Evolutionary conservation across 2,329 filamentous ascomycete genomes (phyloP), one percentile per base, ranked within the genome.

Genomic region (Pseudogymnoascus sp.): DNA sequence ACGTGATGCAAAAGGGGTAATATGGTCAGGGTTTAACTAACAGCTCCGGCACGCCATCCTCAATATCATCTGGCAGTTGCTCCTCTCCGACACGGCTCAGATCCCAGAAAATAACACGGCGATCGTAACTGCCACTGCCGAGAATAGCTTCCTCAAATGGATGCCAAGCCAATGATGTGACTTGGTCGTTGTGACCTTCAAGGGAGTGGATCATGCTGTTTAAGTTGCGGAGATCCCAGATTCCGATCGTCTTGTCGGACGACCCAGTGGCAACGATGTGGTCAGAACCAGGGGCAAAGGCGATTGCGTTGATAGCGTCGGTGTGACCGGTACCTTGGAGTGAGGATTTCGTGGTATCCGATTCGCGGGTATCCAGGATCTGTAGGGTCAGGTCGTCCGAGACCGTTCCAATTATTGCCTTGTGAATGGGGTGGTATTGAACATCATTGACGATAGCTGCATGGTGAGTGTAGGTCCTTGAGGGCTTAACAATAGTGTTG

Each of bases 101-200:
- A 71, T 99, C 94, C 94, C 94, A 99, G 76, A 97, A 94, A 71
- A 95, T 88, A 64, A 99, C 88, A 66, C 95, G 84, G 52, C 94
- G 84, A 71, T 99, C 94, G 70, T 96, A 95, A 71, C 90, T 92
- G 57, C 88, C 90, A 69, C 91, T 96, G 60, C 90, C 94, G 23
- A 99, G 79, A 62, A 99, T 89, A 33, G 89, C 84, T 61, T 89
- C 84, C 71, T 99, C 92, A 41, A 87, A 86, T 0, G 95, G 95
- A 74, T 99, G 92, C 94, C 94, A 99, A 34, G 91, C 84, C 48
- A 99, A 79, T 7, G 91, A 95, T 4, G 92, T 96, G 60, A 99
- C 92, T 19, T 89, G 86, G 68, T 95, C 91, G 61, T 82, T 84
- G 74, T 99, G 94, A 52, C 89, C 90, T 71, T 95, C 89, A 2